Percentiles rank a stretch among this genome's conserved stretches.
phyloP scores from a whole-genome alignment of 257 asterid genomes.

The Parsonsia alboflavescens region DNA sequence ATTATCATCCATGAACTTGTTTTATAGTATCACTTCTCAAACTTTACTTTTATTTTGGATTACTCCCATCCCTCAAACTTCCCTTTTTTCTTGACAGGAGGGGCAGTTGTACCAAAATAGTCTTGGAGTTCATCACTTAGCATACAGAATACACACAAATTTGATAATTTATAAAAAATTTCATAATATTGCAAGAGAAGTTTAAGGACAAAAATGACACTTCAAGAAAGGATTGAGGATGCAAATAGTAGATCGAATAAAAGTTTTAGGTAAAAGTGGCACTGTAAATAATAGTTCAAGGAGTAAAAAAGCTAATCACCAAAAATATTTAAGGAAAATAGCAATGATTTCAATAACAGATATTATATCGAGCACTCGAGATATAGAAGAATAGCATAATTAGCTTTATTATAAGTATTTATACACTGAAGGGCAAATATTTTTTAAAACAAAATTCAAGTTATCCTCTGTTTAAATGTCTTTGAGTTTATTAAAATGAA shows the following conservation, averaged over 20 bases:
- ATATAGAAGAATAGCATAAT: no score
- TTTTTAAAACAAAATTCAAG: background rate
- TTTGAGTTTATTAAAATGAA: background rate
- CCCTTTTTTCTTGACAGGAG: no score
- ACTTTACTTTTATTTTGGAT: no score
- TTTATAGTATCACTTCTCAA: no score
- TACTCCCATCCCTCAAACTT: background rate
- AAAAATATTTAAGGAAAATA: background rate
- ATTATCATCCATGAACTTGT: background rate
- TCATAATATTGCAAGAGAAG: background rate
- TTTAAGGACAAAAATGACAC: background rate
- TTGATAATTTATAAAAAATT: no score
- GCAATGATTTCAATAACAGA: background rate
- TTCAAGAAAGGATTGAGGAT: background rate
- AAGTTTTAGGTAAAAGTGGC: background rate
- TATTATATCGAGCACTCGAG: background rate
- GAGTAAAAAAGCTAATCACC: background rate
- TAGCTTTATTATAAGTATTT: no score
- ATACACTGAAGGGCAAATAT: no score
- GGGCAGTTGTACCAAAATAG: background rate
- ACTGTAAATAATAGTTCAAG: background rate
- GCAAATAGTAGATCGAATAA: background rate
- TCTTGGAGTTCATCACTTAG: no score
- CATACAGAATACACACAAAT: no score
- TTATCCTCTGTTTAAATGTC: background rate